Evolutionary conservation across 768 basidiomycete genomes (phyloP).

Genomic region (Leccinum arenicola): DNA sequence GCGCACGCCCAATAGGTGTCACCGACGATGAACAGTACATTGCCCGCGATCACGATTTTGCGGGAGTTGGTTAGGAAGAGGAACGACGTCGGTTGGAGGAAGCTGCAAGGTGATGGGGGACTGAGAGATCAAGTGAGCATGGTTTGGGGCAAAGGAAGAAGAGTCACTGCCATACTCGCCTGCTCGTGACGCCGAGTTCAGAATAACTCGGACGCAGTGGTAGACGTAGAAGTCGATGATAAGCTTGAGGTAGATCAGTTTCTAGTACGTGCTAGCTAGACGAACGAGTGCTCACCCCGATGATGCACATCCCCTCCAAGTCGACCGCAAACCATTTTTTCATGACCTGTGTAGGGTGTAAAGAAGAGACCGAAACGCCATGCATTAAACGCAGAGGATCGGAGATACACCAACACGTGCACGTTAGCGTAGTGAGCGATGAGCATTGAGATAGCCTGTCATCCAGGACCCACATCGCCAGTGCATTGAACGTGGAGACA

Average conservation of each 20-base stretch:
- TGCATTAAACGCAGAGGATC: background rate
- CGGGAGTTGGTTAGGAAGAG: background rate
- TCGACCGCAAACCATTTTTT: background rate
- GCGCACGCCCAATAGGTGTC: conserved; percentile 19
- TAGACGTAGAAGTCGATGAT: conserved; percentile 29
- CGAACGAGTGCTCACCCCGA: conserved; percentile 19
- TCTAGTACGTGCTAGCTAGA: background rate
- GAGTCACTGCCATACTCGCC: conserved; percentile 3
- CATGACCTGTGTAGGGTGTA: conserved; percentile 7
- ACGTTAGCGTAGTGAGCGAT: conserved; percentile 17
- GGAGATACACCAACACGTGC: background rate
- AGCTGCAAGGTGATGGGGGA: background rate
- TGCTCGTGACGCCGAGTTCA: conserved; percentile 17
- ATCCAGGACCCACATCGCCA: conserved; percentile 26
- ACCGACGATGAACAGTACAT: conserved; percentile 24
- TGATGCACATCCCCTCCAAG: conserved; percentile 18
- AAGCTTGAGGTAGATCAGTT: conserved; percentile 16
- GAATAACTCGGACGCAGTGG: conserved; percentile 8
- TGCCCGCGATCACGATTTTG: conserved; percentile 18
- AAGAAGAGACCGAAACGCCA: background rate
- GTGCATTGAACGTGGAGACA: background rate
- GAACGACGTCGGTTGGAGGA: conserved; percentile 6
- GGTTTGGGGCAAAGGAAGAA: background rate
- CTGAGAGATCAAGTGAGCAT: background rate
- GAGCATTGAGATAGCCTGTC: conserved; percentile 13